phyloP scores from a whole-genome alignment of 2,329 filamentous ascomycete species.

The Penicillium sp. region DNA sequence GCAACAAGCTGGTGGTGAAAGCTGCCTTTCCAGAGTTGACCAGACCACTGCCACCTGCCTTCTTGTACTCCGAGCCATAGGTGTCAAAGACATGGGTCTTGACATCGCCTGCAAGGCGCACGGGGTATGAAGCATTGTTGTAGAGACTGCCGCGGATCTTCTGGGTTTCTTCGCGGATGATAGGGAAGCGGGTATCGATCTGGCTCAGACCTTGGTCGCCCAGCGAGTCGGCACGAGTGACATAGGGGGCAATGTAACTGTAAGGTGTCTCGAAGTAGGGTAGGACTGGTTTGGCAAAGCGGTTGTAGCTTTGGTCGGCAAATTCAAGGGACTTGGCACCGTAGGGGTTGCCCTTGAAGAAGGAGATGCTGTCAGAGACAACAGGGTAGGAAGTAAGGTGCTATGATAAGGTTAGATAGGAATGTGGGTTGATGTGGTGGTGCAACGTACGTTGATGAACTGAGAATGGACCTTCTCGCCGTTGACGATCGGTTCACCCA shows the following conservation, averaged over 20 bases:
- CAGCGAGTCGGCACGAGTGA: slow-evolving; percentile 75
- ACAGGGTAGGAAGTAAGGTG: slow-evolving; percentile 84
- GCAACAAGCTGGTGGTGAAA: slow-evolving; percentile 65
- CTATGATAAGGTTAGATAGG: slow-evolving; percentile 45
- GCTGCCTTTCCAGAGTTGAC: slow-evolving; percentile 70
- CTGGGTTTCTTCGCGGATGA: slow-evolving; percentile 72
- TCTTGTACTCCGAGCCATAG: slow-evolving; percentile 48
- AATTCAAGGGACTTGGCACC: slow-evolving; percentile 80
- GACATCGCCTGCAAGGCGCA: slow-evolving; percentile 62
- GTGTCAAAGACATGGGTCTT: slow-evolving; percentile 45
- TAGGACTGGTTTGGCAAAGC: slow-evolving; percentile 73
- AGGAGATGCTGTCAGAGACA: slow-evolving; percentile 73
- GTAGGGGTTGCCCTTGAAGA: slow-evolving; percentile 78
- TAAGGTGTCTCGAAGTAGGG: slow-evolving; percentile 79
- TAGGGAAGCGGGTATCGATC: slow-evolving; percentile 70
- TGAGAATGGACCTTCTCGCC: slow-evolving; percentile 51
- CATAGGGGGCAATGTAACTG: slow-evolving; percentile 79
- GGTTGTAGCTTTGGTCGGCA: slow-evolving; percentile 71
- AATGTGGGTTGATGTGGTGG: slow-evolving; percentile 15
- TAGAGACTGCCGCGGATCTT: slow-evolving; percentile 68
- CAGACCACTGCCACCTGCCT: slow-evolving; percentile 56
- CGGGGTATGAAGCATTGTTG: slow-evolving; percentile 60
- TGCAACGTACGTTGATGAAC: slow-evolving; percentile 40
- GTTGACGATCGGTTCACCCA: slow-evolving; percentile 52
- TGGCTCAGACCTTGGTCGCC: slow-evolving; percentile 69